Evolutionary conservation across 306 rosid genomes (phyloP).

Genomic region (Acacia acuminata): DNA sequence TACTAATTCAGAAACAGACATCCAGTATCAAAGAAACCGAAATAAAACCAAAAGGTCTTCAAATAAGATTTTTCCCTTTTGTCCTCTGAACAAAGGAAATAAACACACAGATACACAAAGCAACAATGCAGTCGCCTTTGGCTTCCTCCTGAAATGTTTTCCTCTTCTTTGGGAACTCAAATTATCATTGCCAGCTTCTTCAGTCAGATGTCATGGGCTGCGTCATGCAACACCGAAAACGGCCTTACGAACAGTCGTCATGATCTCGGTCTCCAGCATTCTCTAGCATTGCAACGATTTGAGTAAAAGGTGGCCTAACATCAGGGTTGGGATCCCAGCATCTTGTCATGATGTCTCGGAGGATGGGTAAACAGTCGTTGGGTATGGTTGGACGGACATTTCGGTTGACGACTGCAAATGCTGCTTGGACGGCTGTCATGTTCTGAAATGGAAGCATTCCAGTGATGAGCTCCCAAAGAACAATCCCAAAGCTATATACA

Average conservation of each 20-base stretch:
- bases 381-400: slow-evolving; percentile 89
- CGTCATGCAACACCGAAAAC: slow-evolving; percentile 93
- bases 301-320: slow-evolving; percentile 83
- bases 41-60: slow-evolving; percentile 45
- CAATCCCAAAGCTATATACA: slow-evolving; percentile 95
- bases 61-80: slow-evolving; percentile 41
- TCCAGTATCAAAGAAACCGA: slow-evolving; percentile 54
- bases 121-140: slow-evolving; percentile 51
- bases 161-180: slow-evolving; percentile 36
- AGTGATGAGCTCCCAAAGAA: slow-evolving; percentile 96
- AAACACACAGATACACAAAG: slow-evolving; percentile 67
- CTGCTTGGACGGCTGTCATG: slow-evolving; percentile 99
- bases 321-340: slow-evolving; percentile 99
- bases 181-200: slow-evolving; percentile 45
- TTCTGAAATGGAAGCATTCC: slow-evolving; percentile 98
- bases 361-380: slow-evolving; percentile 81
- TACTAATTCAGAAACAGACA: slow-evolving; percentile 52
- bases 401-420: slow-evolving; percentile 95
- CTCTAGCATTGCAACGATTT: slow-evolving; percentile 92
- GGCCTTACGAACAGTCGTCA: slow-evolving; percentile 97
- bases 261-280: slow-evolving; percentile 86
- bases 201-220: slow-evolving; percentile 94
- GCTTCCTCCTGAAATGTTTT: slow-evolving; percentile 39
- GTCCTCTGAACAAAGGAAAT: slow-evolving; percentile 37
- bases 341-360: slow-evolving; percentile 91